Evolutionary conservation across 139 green algal genomes (phyloP).

Genomic region (Raphidocelis subcapitata): DNA sequence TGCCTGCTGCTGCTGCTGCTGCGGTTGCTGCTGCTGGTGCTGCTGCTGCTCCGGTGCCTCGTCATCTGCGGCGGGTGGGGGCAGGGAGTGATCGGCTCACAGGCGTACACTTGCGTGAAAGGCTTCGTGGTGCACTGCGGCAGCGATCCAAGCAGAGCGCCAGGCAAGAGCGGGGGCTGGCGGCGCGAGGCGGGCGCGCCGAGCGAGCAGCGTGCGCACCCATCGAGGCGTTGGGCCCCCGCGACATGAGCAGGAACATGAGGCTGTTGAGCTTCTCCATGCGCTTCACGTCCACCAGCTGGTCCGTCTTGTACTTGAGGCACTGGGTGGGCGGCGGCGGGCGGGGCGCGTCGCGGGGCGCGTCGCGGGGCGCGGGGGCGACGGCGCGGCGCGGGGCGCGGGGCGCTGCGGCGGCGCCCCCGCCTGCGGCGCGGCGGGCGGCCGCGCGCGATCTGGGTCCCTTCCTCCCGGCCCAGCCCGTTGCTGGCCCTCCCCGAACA

Average conservation of each 20-base stretch:
- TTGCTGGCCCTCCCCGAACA: background rate
- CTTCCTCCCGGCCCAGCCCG: too few relatives aligned
- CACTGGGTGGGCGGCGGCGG: conserved; percentile 56
- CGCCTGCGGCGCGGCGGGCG: too few relatives aligned
- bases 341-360: too few relatives aligned
- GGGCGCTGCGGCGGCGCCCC: too few relatives aligned
- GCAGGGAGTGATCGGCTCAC: background rate
- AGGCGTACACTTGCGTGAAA: too few relatives aligned
- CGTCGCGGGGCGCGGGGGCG: too few relatives aligned
- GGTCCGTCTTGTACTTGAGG: conserved; percentile 89
- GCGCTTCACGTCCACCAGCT: conserved; percentile 83
- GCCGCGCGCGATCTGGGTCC: too few relatives aligned
- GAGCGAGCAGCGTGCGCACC: conserved; percentile 2
- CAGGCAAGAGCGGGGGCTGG: too few relatives aligned
- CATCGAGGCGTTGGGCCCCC: conserved; percentile 15
- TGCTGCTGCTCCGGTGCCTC: conserved; percentile 17
- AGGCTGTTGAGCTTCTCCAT: conserved; percentile 85
- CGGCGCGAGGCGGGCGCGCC: too few relatives aligned
- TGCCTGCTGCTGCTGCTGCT: conserved; percentile 20
- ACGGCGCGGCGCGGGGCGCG: too few relatives aligned
- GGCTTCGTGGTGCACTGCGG: too few relatives aligned
- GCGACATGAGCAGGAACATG: conserved; percentile 85
- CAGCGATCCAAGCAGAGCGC: background rate
- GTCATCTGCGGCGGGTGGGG: conserved; percentile 11
- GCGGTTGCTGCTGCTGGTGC: conserved; percentile 10